A percentile compares a stretch with the other conserved stretches of the same genome.
phyloP scores from a whole-genome alignment of 2,329 filamentous ascomycete species.

The Didymella segeticola region DNA sequence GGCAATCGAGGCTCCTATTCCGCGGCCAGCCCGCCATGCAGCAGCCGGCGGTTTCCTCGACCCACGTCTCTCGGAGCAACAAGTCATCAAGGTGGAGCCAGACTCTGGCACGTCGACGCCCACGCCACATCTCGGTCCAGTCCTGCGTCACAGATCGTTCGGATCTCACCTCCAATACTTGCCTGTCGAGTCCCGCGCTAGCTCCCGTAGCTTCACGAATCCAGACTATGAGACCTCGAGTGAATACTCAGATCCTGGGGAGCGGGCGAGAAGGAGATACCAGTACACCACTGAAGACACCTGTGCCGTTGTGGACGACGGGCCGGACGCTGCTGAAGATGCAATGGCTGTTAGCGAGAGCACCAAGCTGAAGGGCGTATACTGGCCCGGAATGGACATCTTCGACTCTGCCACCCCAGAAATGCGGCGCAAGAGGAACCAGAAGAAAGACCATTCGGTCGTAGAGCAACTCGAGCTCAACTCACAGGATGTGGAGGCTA shows the following conservation, averaged over 20 bases:
- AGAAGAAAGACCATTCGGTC: constrained; percentile 78
- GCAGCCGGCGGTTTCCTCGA: constrained; percentile 40
- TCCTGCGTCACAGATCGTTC: constrained; percentile 42
- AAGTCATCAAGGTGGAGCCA: constrained; percentile 44
- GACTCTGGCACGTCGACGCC: constrained; percentile 37
- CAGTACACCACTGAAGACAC: constrained; percentile 34
- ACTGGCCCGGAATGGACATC: constrained; percentile 80
- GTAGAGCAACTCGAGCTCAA: constrained; percentile 69
- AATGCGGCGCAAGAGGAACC: constrained; percentile 77
- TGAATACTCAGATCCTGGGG: constrained; percentile 46
- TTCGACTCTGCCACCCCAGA: constrained; percentile 79
- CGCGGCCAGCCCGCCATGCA: constrained; percentile 33
- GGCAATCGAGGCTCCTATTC: constrained; percentile 31
- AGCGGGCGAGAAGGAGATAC: constrained; percentile 30
- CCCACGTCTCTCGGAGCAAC: constrained; percentile 47
- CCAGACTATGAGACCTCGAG: constrained; percentile 48
- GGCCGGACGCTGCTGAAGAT: constrained; percentile 26
- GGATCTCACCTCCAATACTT: constrained; percentile 49
- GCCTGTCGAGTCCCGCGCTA: constrained; percentile 43
- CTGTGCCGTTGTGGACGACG: constrained; percentile 44
- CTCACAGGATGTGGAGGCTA: constrained; percentile 68
- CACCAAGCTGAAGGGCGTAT: constrained; percentile 71
- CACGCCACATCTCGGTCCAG: constrained; percentile 35
- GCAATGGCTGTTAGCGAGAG: constrained; percentile 45
- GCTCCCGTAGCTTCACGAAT: constrained; percentile 47